These are phyloP conservation scores for Penicillium chermesinum DNA, from an alignment of 495 filamentous ascomycete species.

Conservation along the genomic window DNA sequence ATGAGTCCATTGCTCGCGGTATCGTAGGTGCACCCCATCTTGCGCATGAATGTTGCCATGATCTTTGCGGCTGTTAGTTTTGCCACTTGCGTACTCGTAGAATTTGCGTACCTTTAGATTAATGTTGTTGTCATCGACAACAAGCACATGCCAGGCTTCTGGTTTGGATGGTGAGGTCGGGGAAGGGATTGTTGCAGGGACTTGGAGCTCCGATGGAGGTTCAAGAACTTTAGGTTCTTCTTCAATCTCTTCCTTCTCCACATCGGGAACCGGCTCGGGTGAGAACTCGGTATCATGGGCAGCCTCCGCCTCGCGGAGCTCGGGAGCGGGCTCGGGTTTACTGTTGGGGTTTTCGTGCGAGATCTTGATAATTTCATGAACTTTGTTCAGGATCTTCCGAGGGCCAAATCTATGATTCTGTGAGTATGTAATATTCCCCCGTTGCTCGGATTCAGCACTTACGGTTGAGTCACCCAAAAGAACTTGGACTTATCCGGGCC, in stretches of 20 bases:
- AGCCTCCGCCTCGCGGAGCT: neutral
- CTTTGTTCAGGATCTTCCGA: conserved; percentile 24
- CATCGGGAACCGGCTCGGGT: neutral
- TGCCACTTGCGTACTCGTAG: too few species aligned
- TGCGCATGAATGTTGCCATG: conserved; percentile 50
- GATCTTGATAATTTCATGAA: conserved; percentile 18
- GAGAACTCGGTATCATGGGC: neutral
- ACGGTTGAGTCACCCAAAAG: conserved; percentile 32
- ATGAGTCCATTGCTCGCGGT: conserved; percentile 55
- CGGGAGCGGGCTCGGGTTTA: neutral
- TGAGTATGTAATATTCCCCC: conserved; percentile 9
- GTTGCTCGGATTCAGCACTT: conserved; percentile 2
- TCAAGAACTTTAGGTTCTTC: neutral
- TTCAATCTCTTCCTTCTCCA: neutral
- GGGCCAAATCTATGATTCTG: conserved; percentile 26
- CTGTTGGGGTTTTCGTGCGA: neutral
- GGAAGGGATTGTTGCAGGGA: neutral
- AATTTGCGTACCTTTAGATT: conserved; percentile 45
- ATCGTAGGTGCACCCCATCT: conserved; percentile 43
- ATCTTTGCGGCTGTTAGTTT: too few species aligned
- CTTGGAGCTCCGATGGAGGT: neutral
- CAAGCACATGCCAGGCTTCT: conserved; percentile 26
- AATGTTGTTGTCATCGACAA: conserved; percentile 48
- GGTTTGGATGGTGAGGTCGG: neutral
- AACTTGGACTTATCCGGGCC: conserved; percentile 11